phyloP scores from a whole-genome alignment of 352 stramenopile species.

The Globisporangium canariense region DNA sequence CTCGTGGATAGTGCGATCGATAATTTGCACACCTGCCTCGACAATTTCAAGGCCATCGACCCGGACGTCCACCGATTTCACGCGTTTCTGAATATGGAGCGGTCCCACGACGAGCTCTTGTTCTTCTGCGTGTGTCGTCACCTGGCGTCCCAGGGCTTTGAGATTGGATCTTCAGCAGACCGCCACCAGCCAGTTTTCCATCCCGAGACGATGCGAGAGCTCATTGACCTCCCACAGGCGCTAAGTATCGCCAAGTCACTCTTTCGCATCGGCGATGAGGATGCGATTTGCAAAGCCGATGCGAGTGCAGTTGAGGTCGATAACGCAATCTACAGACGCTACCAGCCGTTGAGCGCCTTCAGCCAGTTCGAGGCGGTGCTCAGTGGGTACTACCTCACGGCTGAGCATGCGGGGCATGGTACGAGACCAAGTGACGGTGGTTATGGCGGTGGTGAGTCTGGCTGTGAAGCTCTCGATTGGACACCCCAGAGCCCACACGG shows the following conservation, averaged over 20 bases:
- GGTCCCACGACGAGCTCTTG: constrained; percentile 49
- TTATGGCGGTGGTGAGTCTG: background rate
- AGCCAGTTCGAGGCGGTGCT: constrained; percentile 55
- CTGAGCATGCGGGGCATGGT: background rate
- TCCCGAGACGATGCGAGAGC: constrained; percentile 44
- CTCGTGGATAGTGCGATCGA: constrained; percentile 48
- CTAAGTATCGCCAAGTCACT: constrained; percentile 38
- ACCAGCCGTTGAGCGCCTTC: constrained; percentile 46
- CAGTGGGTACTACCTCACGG: constrained; percentile 27
- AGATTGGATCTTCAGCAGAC: background rate
- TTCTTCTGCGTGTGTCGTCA: constrained; percentile 61
- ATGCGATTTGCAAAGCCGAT: constrained; percentile 33
- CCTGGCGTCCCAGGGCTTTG: constrained; percentile 17
- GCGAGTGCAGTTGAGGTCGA: constrained; percentile 38
- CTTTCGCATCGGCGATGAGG: constrained; percentile 55
- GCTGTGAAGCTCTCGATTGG: background rate
- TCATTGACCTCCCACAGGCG: constrained; percentile 42
- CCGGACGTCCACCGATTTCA: constrained; percentile 59
- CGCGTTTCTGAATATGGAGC: constrained; percentile 43
- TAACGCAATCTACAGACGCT: constrained; percentile 53
- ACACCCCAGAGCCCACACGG: background rate
- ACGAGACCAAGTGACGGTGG: background rate
- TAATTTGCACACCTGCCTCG: constrained; percentile 28
- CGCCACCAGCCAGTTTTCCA: constrained; percentile 51
- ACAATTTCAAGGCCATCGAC: constrained; percentile 38